Base-by-base conservation (phyloP, 2,329 filamentous ascomycete genomes). In the Ampelomyces quisqualis region DNA sequence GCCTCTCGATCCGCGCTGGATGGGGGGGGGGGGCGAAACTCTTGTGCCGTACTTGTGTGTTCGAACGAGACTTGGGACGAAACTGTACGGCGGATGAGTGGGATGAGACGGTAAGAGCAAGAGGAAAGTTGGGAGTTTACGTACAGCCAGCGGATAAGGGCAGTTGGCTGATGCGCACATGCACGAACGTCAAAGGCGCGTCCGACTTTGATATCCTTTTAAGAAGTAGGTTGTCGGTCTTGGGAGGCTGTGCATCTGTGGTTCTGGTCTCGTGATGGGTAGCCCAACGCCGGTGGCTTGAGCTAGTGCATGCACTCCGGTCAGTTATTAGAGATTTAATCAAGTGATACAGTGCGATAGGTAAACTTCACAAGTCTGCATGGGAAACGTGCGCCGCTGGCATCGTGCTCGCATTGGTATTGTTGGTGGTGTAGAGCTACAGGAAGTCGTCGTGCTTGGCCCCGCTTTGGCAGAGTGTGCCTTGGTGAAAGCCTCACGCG, bases 231-330 rank as follows among this genome's bases (percentile, higher is more conserved):
- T 3, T 24, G 22, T n/a, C n/a, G n/a, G n/a, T n/a, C n/a, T n/a
- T 24, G 22, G 22, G 22, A 31, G 20, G 37, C 19, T 35, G 32
- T 24, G 38, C 17, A 24, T 4, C 5, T 36, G 20, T 13, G 20
- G 34, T 13, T 24, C 20, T 21, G 32, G 38, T 41, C 38, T 11
- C 24, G 15, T 41, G 32, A 41, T 7, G 29, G 28, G 17, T n/a
- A 18, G 30, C 24, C 23, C 30, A 36, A 21, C 31, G 31, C 18
- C 15, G 19, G 31, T 34, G 31, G 31, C 31, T 34, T 34, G 31
- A 34, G 31, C 31, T 34, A 34, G 31, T 34, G 29, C 7, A 3
- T 9, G 14, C 17, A 8, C 29, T n/a, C n/a, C n/a, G n/a, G n/a
- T 8, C 10, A 11, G 29, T 10, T 8, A 10, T 9, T 3, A 31